Evolutionary conservation across 208 protist species (phyloP).

Genomic region (Leishmania gerbilli): DNA sequence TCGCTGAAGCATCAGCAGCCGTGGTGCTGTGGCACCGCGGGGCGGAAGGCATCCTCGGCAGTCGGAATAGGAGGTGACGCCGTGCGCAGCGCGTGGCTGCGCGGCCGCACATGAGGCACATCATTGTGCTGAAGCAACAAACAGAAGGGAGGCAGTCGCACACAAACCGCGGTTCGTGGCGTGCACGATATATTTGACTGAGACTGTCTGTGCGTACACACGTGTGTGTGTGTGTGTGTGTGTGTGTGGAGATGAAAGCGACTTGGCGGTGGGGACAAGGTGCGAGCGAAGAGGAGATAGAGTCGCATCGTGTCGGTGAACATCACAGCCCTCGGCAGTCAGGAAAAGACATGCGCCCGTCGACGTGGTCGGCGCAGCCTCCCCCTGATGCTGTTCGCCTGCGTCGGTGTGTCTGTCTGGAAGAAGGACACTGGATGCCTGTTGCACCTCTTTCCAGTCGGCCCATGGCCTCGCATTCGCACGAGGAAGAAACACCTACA

Average conservation of each 20-base stretch:
- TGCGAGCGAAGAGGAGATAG: not conserved
- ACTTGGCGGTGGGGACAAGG: not conserved
- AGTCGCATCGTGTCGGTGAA: not conserved
- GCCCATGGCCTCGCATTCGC: not conserved
- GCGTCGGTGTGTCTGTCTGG: not conserved
- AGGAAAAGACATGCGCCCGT: not conserved
- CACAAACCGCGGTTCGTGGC: not conserved
- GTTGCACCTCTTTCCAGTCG: not conserved
- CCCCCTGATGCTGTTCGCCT: not conserved
- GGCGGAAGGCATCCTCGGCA: not conserved
- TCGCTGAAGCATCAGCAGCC: constrained; percentile 1
- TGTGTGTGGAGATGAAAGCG: not conserved
- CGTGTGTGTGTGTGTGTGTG: not conserved
- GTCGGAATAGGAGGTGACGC: not conserved
- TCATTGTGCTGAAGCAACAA: not conserved
- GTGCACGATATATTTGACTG: not conserved
- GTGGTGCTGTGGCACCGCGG: not conserved
- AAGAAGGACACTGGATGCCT: not conserved
- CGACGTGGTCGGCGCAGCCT: not conserved
- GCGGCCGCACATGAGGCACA: not conserved
- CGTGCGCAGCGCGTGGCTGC: not conserved
- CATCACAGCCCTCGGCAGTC: not conserved
- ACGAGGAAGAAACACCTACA: not conserved
- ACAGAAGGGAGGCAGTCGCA: not conserved
- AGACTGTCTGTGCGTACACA: not conserved